Conservation (phyloP, 1,139 yeast species). For the Saccharomyces pastorianus region DNA sequence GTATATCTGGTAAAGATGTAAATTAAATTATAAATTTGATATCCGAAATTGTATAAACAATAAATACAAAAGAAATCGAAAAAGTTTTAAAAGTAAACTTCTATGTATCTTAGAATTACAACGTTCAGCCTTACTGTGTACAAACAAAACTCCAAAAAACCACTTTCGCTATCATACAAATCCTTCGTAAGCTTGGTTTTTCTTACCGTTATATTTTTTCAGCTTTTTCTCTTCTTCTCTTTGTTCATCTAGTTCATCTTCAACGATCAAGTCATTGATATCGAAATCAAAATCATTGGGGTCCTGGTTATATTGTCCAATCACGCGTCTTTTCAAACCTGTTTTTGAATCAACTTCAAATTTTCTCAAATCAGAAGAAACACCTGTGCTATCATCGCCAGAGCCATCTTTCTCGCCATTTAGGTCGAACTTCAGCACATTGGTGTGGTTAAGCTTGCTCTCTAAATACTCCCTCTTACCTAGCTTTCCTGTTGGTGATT, state of each 20-base stretch:
- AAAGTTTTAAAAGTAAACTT: background rate
- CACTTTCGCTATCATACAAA: conserved; percentile 12
- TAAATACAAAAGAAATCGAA: background rate
- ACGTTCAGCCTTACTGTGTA: background rate
- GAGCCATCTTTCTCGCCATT: conserved; percentile 9
- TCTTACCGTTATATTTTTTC: conserved; percentile 17
- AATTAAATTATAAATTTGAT: background rate
- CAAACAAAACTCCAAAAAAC: background rate
- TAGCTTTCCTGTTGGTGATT: background rate
- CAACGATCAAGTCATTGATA: conserved; percentile 29
- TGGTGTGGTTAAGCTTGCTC: conserved; percentile 7
- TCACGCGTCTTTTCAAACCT: conserved; percentile 27
- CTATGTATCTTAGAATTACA: too few species aligned
- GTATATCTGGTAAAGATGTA: background rate
- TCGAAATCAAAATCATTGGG: conserved; percentile 31
- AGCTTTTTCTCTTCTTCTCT: conserved; percentile 15
- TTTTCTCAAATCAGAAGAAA: conserved; percentile 10
- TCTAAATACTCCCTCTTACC: conserved; percentile 7
- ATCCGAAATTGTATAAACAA: background rate
- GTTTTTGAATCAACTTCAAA: conserved; percentile 23
- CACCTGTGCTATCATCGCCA: background rate
- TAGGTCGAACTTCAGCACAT: conserved; percentile 20
- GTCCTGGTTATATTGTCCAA: conserved; percentile 24
- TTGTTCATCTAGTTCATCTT: conserved; percentile 24
- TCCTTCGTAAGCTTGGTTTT: conserved; percentile 15